Evolutionary conservation across 805 yeast genomes (phyloP).

Genomic region (Torulaspora gathmanii): DNA sequence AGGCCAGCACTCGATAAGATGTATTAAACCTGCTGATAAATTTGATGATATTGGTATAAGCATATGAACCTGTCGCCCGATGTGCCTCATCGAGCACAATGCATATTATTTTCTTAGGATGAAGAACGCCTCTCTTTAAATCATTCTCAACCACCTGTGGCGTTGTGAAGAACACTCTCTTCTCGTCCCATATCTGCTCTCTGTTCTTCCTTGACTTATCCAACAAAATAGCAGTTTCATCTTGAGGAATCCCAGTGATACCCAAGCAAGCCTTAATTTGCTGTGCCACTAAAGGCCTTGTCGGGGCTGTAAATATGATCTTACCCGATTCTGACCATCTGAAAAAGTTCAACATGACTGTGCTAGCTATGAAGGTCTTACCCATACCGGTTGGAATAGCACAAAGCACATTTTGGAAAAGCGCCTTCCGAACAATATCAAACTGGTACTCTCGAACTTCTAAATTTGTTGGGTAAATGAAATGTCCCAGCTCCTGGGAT

Average conservation of each 20-base stretch:
- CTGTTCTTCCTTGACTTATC: slow-evolving; percentile 58
- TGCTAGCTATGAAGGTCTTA: slow-evolving; percentile 91
- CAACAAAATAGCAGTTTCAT: slow-evolving; percentile 72
- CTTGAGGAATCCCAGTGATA: slow-evolving; percentile 74
- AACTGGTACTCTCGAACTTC: slow-evolving; percentile 85
- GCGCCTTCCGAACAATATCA: slow-evolving; percentile 67
- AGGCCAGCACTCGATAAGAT: slow-evolving; percentile 70
- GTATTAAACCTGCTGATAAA: slow-evolving; percentile 57
- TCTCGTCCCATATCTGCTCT: slow-evolving; percentile 68
- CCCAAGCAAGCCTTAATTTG: slow-evolving; percentile 90
- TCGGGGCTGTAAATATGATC: slow-evolving; percentile 93
- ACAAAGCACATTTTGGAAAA: slow-evolving; percentile 71
- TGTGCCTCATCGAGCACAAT: slow-evolving; percentile 95
- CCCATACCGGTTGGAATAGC: slow-evolving; percentile 98
- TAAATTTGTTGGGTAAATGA: slow-evolving; percentile 80
- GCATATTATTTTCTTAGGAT: slow-evolving; percentile 70
- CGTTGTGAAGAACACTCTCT: slow-evolving; percentile 84
- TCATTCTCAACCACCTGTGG: slow-evolving; percentile 97
- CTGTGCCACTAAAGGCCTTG: slow-evolving; percentile 92
- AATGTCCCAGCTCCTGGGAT: slow-evolving; percentile 39
- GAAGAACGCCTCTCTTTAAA: slow-evolving; percentile 62
- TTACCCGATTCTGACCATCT: slow-evolving; percentile 80
- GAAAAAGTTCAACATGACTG: slow-evolving; percentile 84
- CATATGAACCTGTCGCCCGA: slow-evolving; percentile 83
- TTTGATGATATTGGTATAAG: slow-evolving; percentile 79